Evolutionary conservation across 2,329 filamentous ascomycete species (phyloP), one percentile per base, ranked within the genome.

Genomic region (Canariomyces notabilis): DNA sequence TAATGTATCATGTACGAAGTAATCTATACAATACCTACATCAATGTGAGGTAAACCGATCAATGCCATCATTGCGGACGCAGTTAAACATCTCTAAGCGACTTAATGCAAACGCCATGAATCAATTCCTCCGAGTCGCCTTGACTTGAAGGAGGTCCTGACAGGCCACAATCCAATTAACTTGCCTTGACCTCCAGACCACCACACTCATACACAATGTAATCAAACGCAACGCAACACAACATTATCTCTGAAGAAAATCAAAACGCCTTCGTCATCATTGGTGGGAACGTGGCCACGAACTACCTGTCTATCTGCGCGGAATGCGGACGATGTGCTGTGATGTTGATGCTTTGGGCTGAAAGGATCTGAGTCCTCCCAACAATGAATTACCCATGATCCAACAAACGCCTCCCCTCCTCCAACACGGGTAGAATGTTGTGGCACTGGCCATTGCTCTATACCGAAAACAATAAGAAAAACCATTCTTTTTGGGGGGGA

Each of bases 381-480:
- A n/a, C n/a, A n/a, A 19, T 19, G 32, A 35, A 35, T 18, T 35
- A 18, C 37, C 42, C 29, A 47, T 37, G 32, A 37, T 41, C 44
- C 44, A 42, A 29, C 32, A 15, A 47, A 47, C 44, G 44, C 44
- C 44, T 36, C 36, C 23, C 44, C 44, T 36, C 36, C 23, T 26
- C 36, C 36, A 34, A 47, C 42, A 38, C 38, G 38, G n/a, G 34
- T 46, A 37, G 29, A 32, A 42, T 37, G 35, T 23, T n/a, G 8
- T 15, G 21, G 33, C 32, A 32, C 36, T 19, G 22, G 16, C 44
- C 37, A 8, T 32, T 37, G 29, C 31, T 44, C 44, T 47, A 49
- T 49, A 37, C 46, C 34, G 34, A 32, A 44, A 39, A 43, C n/a
- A n/a, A n/a, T n/a, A 47, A 43, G 22, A 29, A 36, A 40, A 50